These are phyloP conservation scores for Ganoderma sinense DNA, from an alignment of 1,284 basidiomycete species.

Conservation along the genomic window DNA sequence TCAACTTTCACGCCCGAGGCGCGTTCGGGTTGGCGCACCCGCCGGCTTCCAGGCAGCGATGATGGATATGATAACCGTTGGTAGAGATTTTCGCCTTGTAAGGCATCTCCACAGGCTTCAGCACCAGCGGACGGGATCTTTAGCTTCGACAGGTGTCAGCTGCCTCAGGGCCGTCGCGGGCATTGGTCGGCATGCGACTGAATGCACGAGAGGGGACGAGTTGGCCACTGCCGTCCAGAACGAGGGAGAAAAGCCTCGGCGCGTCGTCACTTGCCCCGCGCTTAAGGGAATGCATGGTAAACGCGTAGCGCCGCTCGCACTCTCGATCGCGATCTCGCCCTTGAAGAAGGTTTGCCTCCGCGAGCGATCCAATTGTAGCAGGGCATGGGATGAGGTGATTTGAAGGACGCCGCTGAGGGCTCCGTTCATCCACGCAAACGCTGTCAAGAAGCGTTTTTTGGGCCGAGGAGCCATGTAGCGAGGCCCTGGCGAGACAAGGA, in stretches of 20 bases:
- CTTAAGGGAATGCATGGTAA: background rate
- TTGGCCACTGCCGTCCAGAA: background rate
- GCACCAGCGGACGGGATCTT: conserved; percentile 13
- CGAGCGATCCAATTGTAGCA: background rate
- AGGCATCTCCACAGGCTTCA: conserved; percentile 22
- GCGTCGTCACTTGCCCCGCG: background rate
- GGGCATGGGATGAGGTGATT: background rate
- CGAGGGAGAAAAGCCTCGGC: conserved; percentile 6
- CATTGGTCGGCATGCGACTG: conserved; percentile 6
- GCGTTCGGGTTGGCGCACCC: conserved; percentile 15
- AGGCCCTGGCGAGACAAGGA: background rate
- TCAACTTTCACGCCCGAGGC: conserved; percentile 9
- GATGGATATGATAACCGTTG: conserved; percentile 30
- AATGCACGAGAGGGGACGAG: background rate
- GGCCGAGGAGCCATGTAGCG: background rate
- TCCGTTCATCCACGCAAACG: background rate
- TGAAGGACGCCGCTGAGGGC: conserved; percentile 1
- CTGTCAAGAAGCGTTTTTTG: background rate
- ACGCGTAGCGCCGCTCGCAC: conserved; percentile 6
- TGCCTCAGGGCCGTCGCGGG: conserved; percentile 18
- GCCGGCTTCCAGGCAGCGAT: conserved; percentile 24
- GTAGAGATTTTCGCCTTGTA: conserved; percentile 23
- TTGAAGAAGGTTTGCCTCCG: conserved; percentile 2
- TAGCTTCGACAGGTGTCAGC: conserved; percentile 22
- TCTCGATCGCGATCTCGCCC: conserved; percentile 14